phyloP scores from a whole-genome alignment of 2,329 filamentous ascomycete species.

The Simplicillium sp. region DNA sequence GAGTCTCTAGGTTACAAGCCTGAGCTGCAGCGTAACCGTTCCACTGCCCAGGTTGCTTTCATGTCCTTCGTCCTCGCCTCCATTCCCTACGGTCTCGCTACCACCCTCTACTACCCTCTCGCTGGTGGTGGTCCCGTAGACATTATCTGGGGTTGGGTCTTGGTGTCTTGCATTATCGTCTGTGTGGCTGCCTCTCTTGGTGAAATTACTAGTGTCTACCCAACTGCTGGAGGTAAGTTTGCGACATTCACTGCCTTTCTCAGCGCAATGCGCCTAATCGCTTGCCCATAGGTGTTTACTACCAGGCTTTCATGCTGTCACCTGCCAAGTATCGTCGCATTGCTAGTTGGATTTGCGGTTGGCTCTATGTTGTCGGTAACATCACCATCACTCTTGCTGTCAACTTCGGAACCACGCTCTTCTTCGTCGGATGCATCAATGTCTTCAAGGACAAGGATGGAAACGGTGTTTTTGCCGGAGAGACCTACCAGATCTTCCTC shows the following conservation, averaged over 20 bases:
- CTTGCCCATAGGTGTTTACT: conserved; percentile 48
- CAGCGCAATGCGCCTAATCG: too few relatives aligned
- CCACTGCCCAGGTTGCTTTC: conserved; percentile 61
- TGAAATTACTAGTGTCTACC: conserved; percentile 68
- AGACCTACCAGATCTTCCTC: conserved; percentile 58
- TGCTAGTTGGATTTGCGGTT: conserved; percentile 63
- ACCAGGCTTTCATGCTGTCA: conserved; percentile 68
- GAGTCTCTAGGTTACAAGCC: conserved; percentile 57
- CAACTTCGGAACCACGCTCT: conserved; percentile 68
- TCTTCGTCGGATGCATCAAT: conserved; percentile 45
- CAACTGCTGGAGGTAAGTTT: conserved; percentile 56
- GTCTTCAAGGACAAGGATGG: conserved; percentile 39
- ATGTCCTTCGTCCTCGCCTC: conserved; percentile 70
- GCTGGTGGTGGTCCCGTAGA: conserved; percentile 56
- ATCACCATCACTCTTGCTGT: conserved; percentile 77
- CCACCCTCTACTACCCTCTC: conserved; percentile 59
- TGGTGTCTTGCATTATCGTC: conserved; percentile 59
- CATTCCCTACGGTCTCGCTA: conserved; percentile 65
- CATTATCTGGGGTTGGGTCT: conserved; percentile 66
- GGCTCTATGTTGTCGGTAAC: conserved; percentile 70
- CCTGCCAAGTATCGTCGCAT: conserved; percentile 50
- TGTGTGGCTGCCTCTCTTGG: conserved; percentile 62
- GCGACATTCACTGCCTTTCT: not conserved
- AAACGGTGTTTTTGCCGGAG: conserved; percentile 33
- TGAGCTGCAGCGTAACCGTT: conserved; percentile 54